Conservation (phyloP, 805 yeast species). For the Lachancea dasiensis region DNA sequence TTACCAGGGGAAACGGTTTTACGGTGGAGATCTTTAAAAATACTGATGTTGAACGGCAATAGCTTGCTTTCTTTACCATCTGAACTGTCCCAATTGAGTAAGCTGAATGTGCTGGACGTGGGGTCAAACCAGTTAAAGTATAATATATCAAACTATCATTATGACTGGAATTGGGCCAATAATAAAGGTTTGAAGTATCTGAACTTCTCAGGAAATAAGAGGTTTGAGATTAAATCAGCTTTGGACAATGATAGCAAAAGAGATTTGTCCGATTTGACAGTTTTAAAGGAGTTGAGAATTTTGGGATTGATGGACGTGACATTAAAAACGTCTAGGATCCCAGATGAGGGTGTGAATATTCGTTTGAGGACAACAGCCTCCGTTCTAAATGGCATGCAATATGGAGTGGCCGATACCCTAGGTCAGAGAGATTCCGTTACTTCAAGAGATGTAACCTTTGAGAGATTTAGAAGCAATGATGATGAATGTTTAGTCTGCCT, state of each 20-base stretch:
- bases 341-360: slow-evolving; percentile 76
- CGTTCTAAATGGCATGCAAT: slow-evolving; percentile 63
- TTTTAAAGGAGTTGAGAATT: slow-evolving; percentile 60
- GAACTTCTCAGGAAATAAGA: slow-evolving; percentile 87
- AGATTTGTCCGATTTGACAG: slow-evolving; percentile 53
- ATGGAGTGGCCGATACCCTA: slow-evolving; percentile 87
- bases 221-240: slow-evolving; percentile 78
- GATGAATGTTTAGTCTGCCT: slow-evolving; percentile 76
- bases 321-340: slow-evolving; percentile 77
- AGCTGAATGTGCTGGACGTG: slow-evolving; percentile 72
- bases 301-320: slow-evolving; percentile 95
- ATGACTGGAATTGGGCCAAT: slow-evolving; percentile 97
- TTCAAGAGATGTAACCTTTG: slow-evolving; percentile 79
- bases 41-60: slow-evolving; percentile 73
- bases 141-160: slow-evolving; percentile 89
- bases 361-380: slow-evolving; percentile 91
- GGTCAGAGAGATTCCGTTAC: slow-evolving; percentile 63
- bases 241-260: slow-evolving; percentile 44
- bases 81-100: slow-evolving; percentile 64
- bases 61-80: slow-evolving; percentile 83
- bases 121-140: slow-evolving; percentile 88
- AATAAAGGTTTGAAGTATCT: slow-evolving; percentile 69
- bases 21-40: slow-evolving; percentile 52
- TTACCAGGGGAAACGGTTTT: slow-evolving; percentile 79
- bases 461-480: slow-evolving; percentile 78